Evolutionary conservation across 176 grass and related monocot genomes (phyloP), one percentile per base, ranked within the genome.

Genomic region (Eleusine coracana): DNA sequence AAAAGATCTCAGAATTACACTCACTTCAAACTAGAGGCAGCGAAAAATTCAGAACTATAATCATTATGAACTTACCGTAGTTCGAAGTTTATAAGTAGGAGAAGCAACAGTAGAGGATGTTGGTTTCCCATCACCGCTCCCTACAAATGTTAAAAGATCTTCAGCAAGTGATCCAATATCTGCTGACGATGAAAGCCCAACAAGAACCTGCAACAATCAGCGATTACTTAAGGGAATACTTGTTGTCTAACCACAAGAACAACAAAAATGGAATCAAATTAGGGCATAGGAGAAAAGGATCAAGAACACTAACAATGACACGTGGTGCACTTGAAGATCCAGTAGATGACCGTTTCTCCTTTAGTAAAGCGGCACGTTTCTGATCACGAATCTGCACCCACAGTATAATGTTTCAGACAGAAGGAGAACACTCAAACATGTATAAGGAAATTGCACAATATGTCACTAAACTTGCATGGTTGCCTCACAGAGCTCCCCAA

Each of bases 341-440:
- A 52, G 6, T 73, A 50, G 89, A 90, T 62, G 84, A 84, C 29
- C 89, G 88, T 70, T 95, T 98, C 74, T 93, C 96, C 79, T 98
- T 98, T 39, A 98, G 84, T 73, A 98, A 87, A 75, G 85, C 87
- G 60, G 92, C 84, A 40, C 92, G 87, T 84, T 98, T 98, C 83
- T 95, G 85, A 70, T 98, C 89, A 50, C 87, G 90, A 23, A 95
- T 88, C 96, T 98, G 79, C 78, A 79, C 36, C 10, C n/a, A 34
- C 31, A 7, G 34, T 38, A 82, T 86, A 75, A 54, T 8, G 37
- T 67, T 63, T 87, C 59, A 89, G 50, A 63, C 13, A 17, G 77
- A 1, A 74, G 31, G 31, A 34, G 34, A 69, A 21, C 25, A 82
- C 44, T 49, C 25, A 58, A 59, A 74, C 31, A 66, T 5, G 20